Evolutionary conservation across 768 basidiomycete genomes (phyloP).

Genomic region (Cantharellus cinnabarinus): DNA sequence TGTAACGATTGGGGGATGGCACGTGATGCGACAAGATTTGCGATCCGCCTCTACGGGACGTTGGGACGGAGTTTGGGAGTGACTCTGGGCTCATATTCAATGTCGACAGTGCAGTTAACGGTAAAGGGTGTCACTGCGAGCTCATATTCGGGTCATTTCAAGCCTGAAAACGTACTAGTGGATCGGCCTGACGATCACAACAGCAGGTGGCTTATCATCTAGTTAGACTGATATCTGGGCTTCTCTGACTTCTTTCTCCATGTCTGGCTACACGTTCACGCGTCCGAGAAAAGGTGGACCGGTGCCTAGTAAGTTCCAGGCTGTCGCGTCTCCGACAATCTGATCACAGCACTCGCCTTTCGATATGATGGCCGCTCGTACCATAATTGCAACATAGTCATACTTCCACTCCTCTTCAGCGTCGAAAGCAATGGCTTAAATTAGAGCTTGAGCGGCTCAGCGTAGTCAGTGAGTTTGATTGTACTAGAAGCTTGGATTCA

Average conservation of each 20-base stretch:
- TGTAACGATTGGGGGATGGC: too few relatives aligned
- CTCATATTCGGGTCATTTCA: not conserved
- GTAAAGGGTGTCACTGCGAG: slow-evolving; percentile 37
- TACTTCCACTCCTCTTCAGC: slow-evolving; percentile 34
- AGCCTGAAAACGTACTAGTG: slow-evolving; percentile 3
- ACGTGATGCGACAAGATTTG: too few relatives aligned
- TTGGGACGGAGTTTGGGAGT: too few relatives aligned
- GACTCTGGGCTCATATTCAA: too few relatives aligned
- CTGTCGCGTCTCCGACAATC: slow-evolving; percentile 43
- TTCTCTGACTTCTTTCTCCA: not conserved
- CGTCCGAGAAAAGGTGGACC: not conserved
- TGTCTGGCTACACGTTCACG: not conserved
- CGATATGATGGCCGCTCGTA: not conserved
- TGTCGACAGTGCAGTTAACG: not conserved
- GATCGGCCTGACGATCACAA: not conserved
- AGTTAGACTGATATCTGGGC: not conserved
- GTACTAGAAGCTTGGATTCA: slow-evolving; percentile 1
- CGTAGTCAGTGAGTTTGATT: slow-evolving; percentile 40
- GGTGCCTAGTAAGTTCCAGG: slow-evolving; percentile 28
- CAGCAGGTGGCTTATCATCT: not conserved
- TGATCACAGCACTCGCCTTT: slow-evolving; percentile 22
- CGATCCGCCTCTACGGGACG: too few relatives aligned
- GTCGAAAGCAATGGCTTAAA: slow-evolving; percentile 52
- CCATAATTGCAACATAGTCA: not conserved
- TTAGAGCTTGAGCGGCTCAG: slow-evolving; percentile 37